Evolutionary conservation across 768 basidiomycete genomes (phyloP), one percentile per base, ranked within the genome.

Genomic region (Psilocybe cyanescens): DNA sequence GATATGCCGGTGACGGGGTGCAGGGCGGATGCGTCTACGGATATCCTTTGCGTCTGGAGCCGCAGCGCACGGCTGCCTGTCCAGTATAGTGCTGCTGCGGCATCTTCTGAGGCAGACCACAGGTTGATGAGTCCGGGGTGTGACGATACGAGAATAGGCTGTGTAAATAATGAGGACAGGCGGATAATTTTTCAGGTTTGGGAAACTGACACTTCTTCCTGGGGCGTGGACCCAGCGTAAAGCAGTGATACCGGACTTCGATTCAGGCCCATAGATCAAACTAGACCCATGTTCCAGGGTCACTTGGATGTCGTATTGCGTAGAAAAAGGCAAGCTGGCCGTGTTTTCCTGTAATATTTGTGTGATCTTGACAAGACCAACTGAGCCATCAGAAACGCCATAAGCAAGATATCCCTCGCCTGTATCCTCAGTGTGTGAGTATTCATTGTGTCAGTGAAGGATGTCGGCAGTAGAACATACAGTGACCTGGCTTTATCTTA

Each of bases 111-210:
- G 48, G 72, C 70, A 47, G 81, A 81, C 83, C 86, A 90, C 4
- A 94, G 72, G 64, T 83, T 73, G 37, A 93, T 65, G 17, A 78
- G 62, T 8, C 92, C 92, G 1, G 88, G 83, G 71, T 82, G 87
- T 63, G 80, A 80, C 65, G 81, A 80, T 0, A 84, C 81, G 8
- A 93, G 79, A 61, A 91, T 78, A 0, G 79, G 76, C 88, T 90
- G 58, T n/a, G 24, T n/a, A n/a, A 57, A 44, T 31, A 17, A 29
- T 29, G 29, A 14, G 28, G 24, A 17, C 37, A 31, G 39, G 24
- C 14, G 17, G 2, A 44, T 35, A 4, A 50, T 12, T 2, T 24
- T 24, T 55, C 31, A 57, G n/a, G 19, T 11, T 30, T 55, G 47
- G 62, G 59, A 7, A 31, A 68, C 79, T 68, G 63, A 87, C 86